These are phyloP conservation scores for Stephanodiscus minutulus DNA, from an alignment of 108 stramenopile genomes.

Conservation along the genomic window DNA sequence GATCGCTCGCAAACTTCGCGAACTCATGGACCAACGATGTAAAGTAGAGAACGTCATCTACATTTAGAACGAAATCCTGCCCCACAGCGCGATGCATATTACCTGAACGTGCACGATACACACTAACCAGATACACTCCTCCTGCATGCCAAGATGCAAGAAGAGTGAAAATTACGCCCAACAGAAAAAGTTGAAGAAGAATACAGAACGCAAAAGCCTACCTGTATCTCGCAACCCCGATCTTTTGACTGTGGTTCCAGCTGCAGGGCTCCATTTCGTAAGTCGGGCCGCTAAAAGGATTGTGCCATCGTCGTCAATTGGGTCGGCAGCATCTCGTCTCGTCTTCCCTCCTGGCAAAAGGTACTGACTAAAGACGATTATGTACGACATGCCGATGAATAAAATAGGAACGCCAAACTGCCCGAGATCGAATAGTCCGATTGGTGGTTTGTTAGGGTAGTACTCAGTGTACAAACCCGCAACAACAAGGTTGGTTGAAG, in stretches of 20 bases:
- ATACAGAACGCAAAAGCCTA: neutral
- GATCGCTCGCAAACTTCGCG: constrained; percentile 78
- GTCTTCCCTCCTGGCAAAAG: constrained; percentile 65
- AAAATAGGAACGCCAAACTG: constrained; percentile 81
- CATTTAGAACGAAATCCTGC: constrained; percentile 86
- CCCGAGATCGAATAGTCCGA: constrained; percentile 80
- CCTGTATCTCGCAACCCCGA: constrained; percentile 76
- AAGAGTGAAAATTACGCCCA: constrained; percentile 1
- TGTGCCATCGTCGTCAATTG: constrained; percentile 48
- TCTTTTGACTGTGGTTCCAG: constrained; percentile 71
- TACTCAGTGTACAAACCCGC: constrained; percentile 56
- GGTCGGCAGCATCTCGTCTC: constrained; percentile 26
- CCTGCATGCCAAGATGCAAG: constrained; percentile 13
- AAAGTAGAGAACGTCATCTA: constrained; percentile 85
- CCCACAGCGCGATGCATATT: constrained; percentile 87
- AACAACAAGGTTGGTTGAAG: constrained; percentile 88
- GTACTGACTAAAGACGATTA: constrained; percentile 65
- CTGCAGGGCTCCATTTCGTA: constrained; percentile 78
- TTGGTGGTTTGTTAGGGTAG: constrained; percentile 45
- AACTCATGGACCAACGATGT: constrained; percentile 85
- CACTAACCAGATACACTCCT: constrained; percentile 80
- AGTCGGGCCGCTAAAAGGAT: constrained; percentile 76
- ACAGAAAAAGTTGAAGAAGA: constrained; percentile 7
- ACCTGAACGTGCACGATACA: constrained; percentile 81
- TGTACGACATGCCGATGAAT: constrained; percentile 70